These are phyloP conservation scores for Auriscalpium vulgare DNA, from an alignment of 768 basidiomycete genomes.

Conservation along the genomic window DNA sequence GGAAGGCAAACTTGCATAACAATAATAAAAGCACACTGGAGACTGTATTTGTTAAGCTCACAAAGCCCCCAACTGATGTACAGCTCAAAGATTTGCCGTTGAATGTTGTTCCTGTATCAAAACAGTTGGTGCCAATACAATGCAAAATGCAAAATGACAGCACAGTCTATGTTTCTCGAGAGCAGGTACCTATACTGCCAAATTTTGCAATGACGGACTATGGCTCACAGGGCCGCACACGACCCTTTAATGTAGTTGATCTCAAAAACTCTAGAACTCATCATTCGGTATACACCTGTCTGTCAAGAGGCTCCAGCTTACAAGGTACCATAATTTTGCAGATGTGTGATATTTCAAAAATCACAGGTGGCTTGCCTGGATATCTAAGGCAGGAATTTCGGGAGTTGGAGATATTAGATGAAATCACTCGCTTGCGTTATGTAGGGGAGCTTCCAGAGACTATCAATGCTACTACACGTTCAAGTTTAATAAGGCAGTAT, in stretches of 20 bases:
- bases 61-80: background rate
- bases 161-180: background rate
- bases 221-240: constrained; percentile 16
- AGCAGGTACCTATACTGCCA: constrained; percentile 12
- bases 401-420: constrained; percentile 8
- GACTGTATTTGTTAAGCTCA: constrained; percentile 12
- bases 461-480: background rate
- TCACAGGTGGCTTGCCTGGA: constrained; percentile 7
- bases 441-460: background rate
- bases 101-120: constrained; percentile 15
- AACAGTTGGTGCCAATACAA: background rate
- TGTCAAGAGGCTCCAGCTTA: constrained; percentile 13
- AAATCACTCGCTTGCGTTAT: constrained; percentile 5
- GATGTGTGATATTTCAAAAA: constrained; percentile 3
- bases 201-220: constrained; percentile 21
- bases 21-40: constrained; percentile 1
- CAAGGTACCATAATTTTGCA: constrained; percentile 14
- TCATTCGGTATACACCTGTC: constrained; percentile 16
- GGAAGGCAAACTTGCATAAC: background rate
- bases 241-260: constrained; percentile 13
- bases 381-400: constrained; percentile 15
- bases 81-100: constrained; percentile 9
- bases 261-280: constrained; percentile 5
- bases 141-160: constrained; percentile 6
- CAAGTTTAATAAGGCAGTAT: background rate